These are phyloP conservation scores for Cynanchum wilfordii DNA, from an alignment of 257 asterid genomes.

Conservation along the genomic window DNA sequence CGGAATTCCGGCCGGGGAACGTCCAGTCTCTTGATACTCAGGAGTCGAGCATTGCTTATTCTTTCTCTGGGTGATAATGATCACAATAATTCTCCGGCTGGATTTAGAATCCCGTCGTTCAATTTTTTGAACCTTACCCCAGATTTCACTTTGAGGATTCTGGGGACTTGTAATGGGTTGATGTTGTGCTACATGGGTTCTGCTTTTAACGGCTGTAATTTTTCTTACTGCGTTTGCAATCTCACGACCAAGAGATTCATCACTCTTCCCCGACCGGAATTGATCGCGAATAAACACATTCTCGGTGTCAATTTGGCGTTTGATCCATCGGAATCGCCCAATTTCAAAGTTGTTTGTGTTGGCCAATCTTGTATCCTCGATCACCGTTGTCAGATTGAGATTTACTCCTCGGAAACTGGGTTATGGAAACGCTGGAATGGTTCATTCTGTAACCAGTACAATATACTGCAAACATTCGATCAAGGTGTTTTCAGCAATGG, in stretches of 20 bases:
- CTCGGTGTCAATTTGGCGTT: conserved; percentile 7
- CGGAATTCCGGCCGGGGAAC: background rate
- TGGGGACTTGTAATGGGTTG: conserved; percentile 4
- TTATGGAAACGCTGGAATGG: conserved; percentile 12
- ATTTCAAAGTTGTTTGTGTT: conserved; percentile 10
- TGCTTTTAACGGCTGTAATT: background rate
- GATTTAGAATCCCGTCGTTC: background rate
- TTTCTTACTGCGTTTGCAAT: conserved; percentile 6
- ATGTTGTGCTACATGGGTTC: conserved; percentile 4
- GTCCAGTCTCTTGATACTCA: conserved; percentile 1
- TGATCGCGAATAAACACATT: background rate
- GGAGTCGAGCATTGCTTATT: background rate
- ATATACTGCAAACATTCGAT: background rate
- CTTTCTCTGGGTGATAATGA: background rate
- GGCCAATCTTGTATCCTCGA: background rate
- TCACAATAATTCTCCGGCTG: background rate
- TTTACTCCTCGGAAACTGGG: conserved; percentile 9
- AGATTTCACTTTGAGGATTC: background rate
- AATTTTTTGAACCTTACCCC: conserved; percentile 1
- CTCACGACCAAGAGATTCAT: background rate
- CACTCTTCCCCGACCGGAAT: background rate
- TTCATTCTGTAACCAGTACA: background rate
- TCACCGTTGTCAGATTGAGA: background rate
- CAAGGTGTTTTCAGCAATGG: conserved; percentile 13
- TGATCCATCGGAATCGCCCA: conserved; percentile 10